Base-by-base conservation (phyloP, 139 green algal species). In the Dunaliella primolecta region DNA sequence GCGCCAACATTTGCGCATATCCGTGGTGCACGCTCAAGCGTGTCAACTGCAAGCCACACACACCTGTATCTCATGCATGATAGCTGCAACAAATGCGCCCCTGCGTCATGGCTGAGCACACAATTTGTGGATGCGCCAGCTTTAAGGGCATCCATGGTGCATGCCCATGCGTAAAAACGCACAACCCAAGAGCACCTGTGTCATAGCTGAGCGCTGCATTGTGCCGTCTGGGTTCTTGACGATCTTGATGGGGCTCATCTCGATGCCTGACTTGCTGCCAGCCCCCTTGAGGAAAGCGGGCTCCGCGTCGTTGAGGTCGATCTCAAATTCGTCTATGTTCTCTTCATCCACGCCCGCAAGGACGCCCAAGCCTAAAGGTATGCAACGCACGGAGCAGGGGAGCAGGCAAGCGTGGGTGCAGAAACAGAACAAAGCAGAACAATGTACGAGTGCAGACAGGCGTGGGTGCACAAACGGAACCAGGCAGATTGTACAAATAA, bases 141-240 rank as follows among this genome's bases (percentile, higher is more conserved):
- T n/a, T n/a, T n/a, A n/a, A n/a, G n/a, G n/a, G n/a, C n/a, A n/a
- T n/a, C n/a, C n/a, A n/a, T n/a, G n/a, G n/a, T n/a, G n/a, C n/a
- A n/a, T n/a, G n/a, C n/a, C n/a, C n/a, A n/a, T n/a, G n/a, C n/a
- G n/a, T n/a, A n/a, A n/a, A n/a, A n/a, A n/a, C n/a, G 25, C 71
- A 31, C 7, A 7, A 77, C 7, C 71, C 11, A 77, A 35, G 27
- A 31, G 29, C 71, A 89, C 87, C 90, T 94, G 90, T 30, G 97
- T 99, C 96, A 99, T 99, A 27, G 97, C 97, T 11, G 97, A 96
- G 1, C 97, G 90, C 94, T 99, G 97, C 91, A 99, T 90, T 77
- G 82, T 95, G 74, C 97, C 97, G 80, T 99, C 97, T 0, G 97
- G 97, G 88, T 99, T 99, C 87, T 98, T 99, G 31, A 99, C 97